Base-by-base conservation (phyloP, 208 protist species). In the Wallacemonas sp. region DNA sequence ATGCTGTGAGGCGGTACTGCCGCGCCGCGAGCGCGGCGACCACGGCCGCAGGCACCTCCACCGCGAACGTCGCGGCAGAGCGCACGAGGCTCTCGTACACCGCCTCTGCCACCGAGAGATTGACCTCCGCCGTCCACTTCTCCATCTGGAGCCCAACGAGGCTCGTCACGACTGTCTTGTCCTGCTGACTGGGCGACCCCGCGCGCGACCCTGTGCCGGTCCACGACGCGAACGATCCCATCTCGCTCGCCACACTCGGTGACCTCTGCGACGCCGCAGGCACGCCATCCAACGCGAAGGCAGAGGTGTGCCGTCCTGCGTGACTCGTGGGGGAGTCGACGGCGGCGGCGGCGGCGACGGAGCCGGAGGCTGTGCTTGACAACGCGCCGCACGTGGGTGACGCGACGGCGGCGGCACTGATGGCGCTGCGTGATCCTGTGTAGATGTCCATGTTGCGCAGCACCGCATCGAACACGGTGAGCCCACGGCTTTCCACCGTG, bases 71-170 rank as follows among this genome's bases (percentile, higher is more conserved):
- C 26, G 29, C 47, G 8, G 70, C 36, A 23, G 48, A 33, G 14
- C 34, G 39, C 2, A 72, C 1, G 52, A 76, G 43, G 61, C 38
- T 36, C 48, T 52, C 63, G 58, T 71, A 72, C 26, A 68, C 62
- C 5, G 49, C 39, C 23, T 68, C 21, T 11, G 68, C 21, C 0
- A 43, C 55, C 5, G 64, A 65, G 30, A 75, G 61, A 48, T 72
- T 57, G 12, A 69, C 46, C 43, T 55, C 41, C 1, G 57, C 69
- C 12, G 27, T 44, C 74, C 74, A 80, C 6, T 6, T 24, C 30
- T 9, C 11, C 8, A 66, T 52, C 1, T 66, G 64, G 30, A 72
- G 26, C 36, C 61, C 34, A 6, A 69, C 64, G 3, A 69, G 58
- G 4, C 30, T 74, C 9, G 64, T 60, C 36, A 49, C 19, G 44